phyloP scores from a whole-genome alignment of 2,329 filamentous ascomycete genomes.

The Xylaria sp. region DNA sequence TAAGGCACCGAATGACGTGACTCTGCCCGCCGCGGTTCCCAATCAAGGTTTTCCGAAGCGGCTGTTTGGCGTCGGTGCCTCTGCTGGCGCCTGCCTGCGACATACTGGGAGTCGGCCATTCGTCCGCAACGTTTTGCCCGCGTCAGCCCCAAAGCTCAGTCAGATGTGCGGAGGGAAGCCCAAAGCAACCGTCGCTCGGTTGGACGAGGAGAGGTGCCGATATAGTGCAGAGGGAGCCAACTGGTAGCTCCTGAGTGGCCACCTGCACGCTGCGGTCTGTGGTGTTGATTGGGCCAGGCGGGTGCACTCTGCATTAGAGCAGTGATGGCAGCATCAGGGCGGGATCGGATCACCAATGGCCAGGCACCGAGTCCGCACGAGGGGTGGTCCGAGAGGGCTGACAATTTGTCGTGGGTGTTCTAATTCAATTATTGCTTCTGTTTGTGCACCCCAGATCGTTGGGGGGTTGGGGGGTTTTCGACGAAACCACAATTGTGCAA shows the following conservation, averaged over 20 bases:
- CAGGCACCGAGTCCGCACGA: slow-evolving; percentile 41
- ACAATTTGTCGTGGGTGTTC: slow-evolving; percentile 26
- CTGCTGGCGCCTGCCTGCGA: slow-evolving; percentile 46
- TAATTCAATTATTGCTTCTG: background rate
- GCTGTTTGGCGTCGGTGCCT: slow-evolving; percentile 46
- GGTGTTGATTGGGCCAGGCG: slow-evolving; percentile 48
- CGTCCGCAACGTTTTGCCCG: slow-evolving; percentile 41
- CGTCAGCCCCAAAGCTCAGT: slow-evolving; percentile 46
- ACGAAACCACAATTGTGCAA: slow-evolving; percentile 6
- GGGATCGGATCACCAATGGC: slow-evolving; percentile 44
- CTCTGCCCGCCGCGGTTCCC: slow-evolving; percentile 46
- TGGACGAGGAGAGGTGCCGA: slow-evolving; percentile 44
- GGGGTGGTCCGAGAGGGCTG: slow-evolving; percentile 41
- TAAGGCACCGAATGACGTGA: slow-evolving; percentile 51
- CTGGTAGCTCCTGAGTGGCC: slow-evolving; percentile 51
- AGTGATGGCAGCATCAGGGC: slow-evolving; percentile 47
- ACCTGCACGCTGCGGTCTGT: slow-evolving; percentile 41
- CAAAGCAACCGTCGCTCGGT: slow-evolving; percentile 44
- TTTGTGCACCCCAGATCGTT: too few relatives aligned
- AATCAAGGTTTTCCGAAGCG: slow-evolving; percentile 47
- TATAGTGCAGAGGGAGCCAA: slow-evolving; percentile 48
- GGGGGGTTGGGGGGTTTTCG: background rate
- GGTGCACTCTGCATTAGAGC: slow-evolving; percentile 48
- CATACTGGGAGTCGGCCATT: slow-evolving; percentile 49
- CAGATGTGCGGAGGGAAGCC: slow-evolving; percentile 43